Percentiles rank a stretch among this genome's conserved stretches.
Evolutionary conservation across 1,284 basidiomycete genomes (phyloP).

Genomic region (Ceratobasidium sp.): DNA sequence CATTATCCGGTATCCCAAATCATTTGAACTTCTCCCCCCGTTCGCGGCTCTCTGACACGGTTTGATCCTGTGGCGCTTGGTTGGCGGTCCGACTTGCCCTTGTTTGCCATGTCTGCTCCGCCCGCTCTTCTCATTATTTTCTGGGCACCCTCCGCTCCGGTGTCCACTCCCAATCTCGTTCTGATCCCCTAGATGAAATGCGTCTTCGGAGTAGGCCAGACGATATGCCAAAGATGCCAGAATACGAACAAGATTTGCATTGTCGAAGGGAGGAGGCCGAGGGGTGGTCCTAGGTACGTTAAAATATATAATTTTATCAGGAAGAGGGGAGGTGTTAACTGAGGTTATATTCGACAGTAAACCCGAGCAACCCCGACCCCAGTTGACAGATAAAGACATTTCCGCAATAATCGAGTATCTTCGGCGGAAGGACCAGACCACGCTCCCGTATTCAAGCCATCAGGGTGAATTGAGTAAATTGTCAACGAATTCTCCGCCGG

Average conservation of each 20-base stretch:
- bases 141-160: not conserved
- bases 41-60: too few species aligned
- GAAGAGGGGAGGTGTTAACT: constrained; percentile 47
- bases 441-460: too few species aligned
- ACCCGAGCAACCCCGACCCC: constrained; percentile 81
- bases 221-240: constrained; percentile 64
- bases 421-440: too few species aligned
- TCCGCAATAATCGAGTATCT: too few species aligned
- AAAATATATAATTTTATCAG: not conserved
- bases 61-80: too few species aligned
- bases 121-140: constrained; percentile 24
- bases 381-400: constrained; percentile 86
- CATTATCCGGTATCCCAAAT: constrained; percentile 48
- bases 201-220: constrained; percentile 74
- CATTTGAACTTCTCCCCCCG: too few species aligned
- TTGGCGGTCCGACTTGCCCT: too few species aligned
- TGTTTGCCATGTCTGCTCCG: constrained; percentile 5
- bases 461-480: too few species aligned
- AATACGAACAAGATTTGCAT: constrained; percentile 71
- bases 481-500: too few species aligned
- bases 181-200: constrained; percentile 75
- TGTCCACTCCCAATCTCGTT: constrained; percentile 3
- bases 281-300: constrained; percentile 81
- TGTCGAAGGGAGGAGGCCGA: constrained; percentile 81
- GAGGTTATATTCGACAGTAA: constrained; percentile 65